Evolutionary conservation across 73 alveolate species (phyloP), one percentile per base, ranked within the genome.

Genomic region (Tetrahymena elliotti): DNA sequence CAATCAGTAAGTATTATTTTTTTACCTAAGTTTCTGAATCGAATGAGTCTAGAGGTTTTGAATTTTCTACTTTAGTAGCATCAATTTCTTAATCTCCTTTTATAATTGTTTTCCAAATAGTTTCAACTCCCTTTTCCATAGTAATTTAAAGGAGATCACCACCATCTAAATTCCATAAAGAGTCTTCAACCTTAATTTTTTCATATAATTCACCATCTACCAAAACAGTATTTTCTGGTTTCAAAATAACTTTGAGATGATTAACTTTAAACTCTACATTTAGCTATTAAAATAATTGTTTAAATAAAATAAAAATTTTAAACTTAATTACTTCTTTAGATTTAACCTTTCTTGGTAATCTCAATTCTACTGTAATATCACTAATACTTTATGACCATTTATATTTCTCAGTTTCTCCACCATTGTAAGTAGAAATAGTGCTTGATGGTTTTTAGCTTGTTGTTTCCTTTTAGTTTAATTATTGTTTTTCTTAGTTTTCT

Each of bases 31-130:
- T 99, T 94, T 99, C 99, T 83, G 98, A 95, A 96, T 99, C 99
- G 97, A 98, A 99, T 94, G 98, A 99, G 35, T 98, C 99, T 8
- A 99, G 95, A 93, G 98, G 98, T 97, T 99, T 99, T 54, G 99
- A 95, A 84, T 99, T 99, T 96, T 99, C 99, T 24, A 99, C 99
- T 15, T 99, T 98, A 93, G 99, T 99, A 5, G 99, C 98, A 97
- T 99, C 99, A 34, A 99, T 99, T 97, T 99, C 99, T 95, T 97
- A 84, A 93, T 98, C 99, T 5, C 99, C 99, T 53, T 93, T 95
- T 52, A 99, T 96, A 7, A 98, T 98, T 52, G 99, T 96, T 98
- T 99, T 99, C 99, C 99, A 99, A 24, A 99, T 99, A 38, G 98
- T 97, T 93, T 99, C 99, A 18, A 95, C 92, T 20, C 99, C 99